Conservation (phyloP, 2,329 filamentous ascomycete genomes). For the Corynespora cassiicola region DNA sequence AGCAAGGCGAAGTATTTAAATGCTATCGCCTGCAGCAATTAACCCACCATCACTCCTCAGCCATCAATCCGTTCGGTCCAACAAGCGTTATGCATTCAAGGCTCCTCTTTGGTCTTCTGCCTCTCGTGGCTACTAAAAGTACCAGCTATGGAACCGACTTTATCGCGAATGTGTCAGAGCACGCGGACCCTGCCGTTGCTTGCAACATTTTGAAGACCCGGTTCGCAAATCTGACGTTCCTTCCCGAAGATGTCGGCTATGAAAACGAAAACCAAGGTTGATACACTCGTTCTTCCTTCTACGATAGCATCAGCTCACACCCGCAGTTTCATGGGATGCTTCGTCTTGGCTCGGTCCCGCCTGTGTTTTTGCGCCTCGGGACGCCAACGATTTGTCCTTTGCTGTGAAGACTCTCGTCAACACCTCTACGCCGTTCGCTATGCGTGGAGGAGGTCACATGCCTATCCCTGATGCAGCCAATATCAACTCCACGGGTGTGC, state of each 20-base stretch:
- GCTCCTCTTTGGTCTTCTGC: no score
- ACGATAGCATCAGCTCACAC: not conserved
- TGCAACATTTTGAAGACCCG: constrained; percentile 10
- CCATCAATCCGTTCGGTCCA: no score
- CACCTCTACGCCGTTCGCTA: constrained; percentile 22
- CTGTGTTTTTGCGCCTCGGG: constrained; percentile 22
- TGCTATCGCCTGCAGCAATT: no score
- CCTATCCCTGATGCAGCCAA: constrained; percentile 25
- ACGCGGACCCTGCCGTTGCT: no score
- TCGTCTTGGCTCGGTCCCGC: constrained; percentile 19
- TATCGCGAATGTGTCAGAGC: no score
- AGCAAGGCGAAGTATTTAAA: no score
- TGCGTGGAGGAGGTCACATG: constrained; percentile 31
- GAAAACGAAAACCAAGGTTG: constrained; percentile 12
- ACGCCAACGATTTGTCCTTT: constrained; percentile 20
- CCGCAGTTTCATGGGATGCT: constrained; percentile 14
- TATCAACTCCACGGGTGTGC: constrained; percentile 25
- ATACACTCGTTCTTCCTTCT: not conserved
- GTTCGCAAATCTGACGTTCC: constrained; percentile 13
- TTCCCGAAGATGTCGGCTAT: constrained; percentile 14
- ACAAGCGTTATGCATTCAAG: no score
- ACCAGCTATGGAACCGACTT: no score
- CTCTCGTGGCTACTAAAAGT: no score
- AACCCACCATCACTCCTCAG: no score
- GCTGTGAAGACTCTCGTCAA: constrained; percentile 18